Conservation (phyloP, 2,329 filamentous ascomycete species). For the Phialophora chinensis region DNA sequence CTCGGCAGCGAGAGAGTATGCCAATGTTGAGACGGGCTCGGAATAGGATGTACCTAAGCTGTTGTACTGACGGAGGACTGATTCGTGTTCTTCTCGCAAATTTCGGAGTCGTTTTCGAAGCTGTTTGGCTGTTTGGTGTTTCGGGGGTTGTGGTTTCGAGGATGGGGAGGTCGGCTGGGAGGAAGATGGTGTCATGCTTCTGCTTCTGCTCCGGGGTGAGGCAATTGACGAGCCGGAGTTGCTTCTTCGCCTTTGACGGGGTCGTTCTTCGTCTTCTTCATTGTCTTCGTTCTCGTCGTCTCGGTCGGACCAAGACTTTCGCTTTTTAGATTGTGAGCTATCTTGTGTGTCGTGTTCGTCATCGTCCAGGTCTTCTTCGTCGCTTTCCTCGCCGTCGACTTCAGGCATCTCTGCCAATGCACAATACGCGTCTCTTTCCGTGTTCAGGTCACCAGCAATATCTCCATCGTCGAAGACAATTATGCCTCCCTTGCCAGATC, state of each 20-base stretch:
- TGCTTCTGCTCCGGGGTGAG: conserved; percentile 44
- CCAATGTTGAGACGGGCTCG: conserved; percentile 90
- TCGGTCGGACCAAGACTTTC: conserved; percentile 78
- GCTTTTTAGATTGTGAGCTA: conserved; percentile 63
- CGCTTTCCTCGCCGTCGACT: conserved; percentile 74
- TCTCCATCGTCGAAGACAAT: conserved; percentile 96
- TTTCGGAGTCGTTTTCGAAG: conserved; percentile 75
- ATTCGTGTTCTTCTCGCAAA: conserved; percentile 77
- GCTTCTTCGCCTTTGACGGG: conserved; percentile 79
- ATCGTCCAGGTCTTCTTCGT: conserved; percentile 62
- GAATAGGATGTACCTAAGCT: conserved; percentile 86
- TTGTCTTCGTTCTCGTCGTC: conserved; percentile 66
- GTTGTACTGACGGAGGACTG: conserved; percentile 81
- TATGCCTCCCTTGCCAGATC: conserved; percentile 81
- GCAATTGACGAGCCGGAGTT: conserved; percentile 67
- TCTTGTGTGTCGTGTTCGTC: conserved; percentile 65
- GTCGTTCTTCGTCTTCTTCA: conserved; percentile 75
- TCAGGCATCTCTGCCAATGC: conserved; percentile 91
- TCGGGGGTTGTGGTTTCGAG: conserved; percentile 49
- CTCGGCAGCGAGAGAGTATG: conserved; percentile 93
- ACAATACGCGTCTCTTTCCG: conserved; percentile 81
- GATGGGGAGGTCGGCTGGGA: conserved; percentile 55
- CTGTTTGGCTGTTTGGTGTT: conserved; percentile 66
- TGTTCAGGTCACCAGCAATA: conserved; percentile 78
- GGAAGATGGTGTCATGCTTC: conserved; percentile 52